These are phyloP conservation scores for Suhomyces faveliae DNA, from an alignment of 805 yeast genomes.

Conservation along the genomic window DNA sequence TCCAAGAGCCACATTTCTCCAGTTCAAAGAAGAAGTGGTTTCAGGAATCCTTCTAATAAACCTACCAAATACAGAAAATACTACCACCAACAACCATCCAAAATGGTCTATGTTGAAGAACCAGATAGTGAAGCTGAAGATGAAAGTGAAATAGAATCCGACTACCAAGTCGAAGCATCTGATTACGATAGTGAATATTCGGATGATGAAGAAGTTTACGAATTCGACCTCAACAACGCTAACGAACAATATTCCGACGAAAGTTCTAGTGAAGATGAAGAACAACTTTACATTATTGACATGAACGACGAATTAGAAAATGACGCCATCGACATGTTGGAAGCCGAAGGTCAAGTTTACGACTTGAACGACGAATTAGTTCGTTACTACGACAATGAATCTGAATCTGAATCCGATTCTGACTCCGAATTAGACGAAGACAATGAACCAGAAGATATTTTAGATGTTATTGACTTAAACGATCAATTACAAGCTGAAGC, in stretches of 20 bases:
- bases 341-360: conserved; percentile 20
- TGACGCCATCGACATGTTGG: conserved; percentile 23
- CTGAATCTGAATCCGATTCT: conserved; percentile 5
- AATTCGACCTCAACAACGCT: conserved; percentile 24
- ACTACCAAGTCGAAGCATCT: conserved; percentile 41
- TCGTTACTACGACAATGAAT: conserved; percentile 22
- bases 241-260: conserved; percentile 13
- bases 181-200: conserved; percentile 29
- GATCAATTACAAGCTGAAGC: conserved; percentile 40
- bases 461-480: conserved; percentile 38
- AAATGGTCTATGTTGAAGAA: conserved; percentile 43
- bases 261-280: conserved; percentile 17
- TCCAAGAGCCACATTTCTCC: conserved; percentile 7
- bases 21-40: conserved; percentile 6
- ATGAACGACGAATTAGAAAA: conserved; percentile 38
- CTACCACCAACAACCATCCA: conserved; percentile 33
- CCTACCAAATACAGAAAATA: conserved; percentile 27
- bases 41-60: background rate
- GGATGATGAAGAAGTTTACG: conserved; percentile 27
- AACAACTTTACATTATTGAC: conserved; percentile 19
- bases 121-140: conserved; percentile 37
- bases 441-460: conserved; percentile 28
- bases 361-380: conserved; percentile 27
- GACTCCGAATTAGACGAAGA: conserved; percentile 17
- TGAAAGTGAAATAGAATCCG: conserved; percentile 13